Evolutionary conservation across 2,329 filamentous ascomycete genomes (phyloP).

Genomic region (Stachybotrys chlorohalonatus): DNA sequence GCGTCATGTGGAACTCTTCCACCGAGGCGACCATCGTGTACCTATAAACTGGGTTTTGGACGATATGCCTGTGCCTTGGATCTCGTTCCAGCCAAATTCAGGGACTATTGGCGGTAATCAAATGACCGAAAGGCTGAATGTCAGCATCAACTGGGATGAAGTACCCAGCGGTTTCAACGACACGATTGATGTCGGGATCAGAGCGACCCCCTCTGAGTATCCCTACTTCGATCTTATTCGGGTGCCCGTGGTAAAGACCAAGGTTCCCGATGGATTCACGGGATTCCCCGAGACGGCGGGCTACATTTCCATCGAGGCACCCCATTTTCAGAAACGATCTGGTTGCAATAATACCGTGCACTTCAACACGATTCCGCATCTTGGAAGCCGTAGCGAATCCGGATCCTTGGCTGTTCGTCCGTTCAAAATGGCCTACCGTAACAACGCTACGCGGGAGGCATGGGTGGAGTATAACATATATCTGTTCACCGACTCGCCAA

Average conservation of each 20-base stretch:
- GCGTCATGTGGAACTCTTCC: constrained; percentile 40
- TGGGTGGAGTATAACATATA: constrained; percentile 18
- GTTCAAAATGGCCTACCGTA: not conserved
- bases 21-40: constrained; percentile 27
- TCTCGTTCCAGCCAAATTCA: not conserved
- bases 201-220: not conserved
- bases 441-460: not conserved
- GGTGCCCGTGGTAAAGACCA: not conserved
- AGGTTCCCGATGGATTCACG: constrained; percentile 3
- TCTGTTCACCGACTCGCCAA: constrained; percentile 12
- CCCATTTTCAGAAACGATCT: constrained; percentile 7
- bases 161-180: not conserved
- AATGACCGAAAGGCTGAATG: not conserved
- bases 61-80: constrained; percentile 17
- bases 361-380: constrained; percentile 38
- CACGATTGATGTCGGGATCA: not conserved
- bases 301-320: constrained; percentile 9
- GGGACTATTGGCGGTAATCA: not conserved
- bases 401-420: not conserved
- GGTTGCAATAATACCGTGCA: not conserved
- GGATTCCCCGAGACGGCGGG: constrained; percentile 9
- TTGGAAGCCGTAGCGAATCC: constrained; percentile 33
- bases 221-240: constrained; percentile 7
- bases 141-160: not conserved
- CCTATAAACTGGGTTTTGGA: constrained; percentile 7